Evolutionary conservation across 2,329 filamentous ascomycete species (phyloP), one percentile per base, ranked within the genome.

Genomic region (Aureobasidium pullulans): DNA sequence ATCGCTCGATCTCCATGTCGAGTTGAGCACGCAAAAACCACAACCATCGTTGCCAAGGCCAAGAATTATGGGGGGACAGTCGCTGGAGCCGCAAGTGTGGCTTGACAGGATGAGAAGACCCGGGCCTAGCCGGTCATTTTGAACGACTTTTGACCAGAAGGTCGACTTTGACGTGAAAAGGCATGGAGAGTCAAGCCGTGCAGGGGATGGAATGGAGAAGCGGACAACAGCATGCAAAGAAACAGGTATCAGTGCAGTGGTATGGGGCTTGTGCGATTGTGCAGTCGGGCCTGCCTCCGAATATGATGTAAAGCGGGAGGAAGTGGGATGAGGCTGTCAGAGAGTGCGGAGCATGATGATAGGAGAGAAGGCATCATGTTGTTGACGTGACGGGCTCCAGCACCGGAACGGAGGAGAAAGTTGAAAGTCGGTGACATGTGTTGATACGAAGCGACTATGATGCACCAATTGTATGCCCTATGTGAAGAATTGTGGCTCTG

Each of bases 1-100:
- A 56, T 56, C 52, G 52, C 39, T 56, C 52, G 52, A 56, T 56
- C 52, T n/a, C 9, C 29, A 37, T 5, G 40, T 44, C 39, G n/a
- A 56, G 40, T 46, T 46, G 31, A 56, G 52, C 29, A 47, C 23
- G 44, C 23, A 32, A 47, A 47, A 31, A 5, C 28, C 8, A 31
- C 23, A 31, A 6, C n/a, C 28, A 19, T 23, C 31, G 37, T 43
- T 54, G 47, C 48, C 28, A 54, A 42, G 37, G 40, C 52, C 40
- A 34, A 54, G 50, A 23, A 23, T 54, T 23, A 43, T 54, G 50
- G 50, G 50, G 50, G 50, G 29, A 54, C 34, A 28, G 37, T 40
- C 37, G 49, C 19, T 43, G 15, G 29, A 40, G 48, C n/a, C 39
- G 39, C 13, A 36, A 13, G 37, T 46, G 40, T 56, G 52, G 19